phyloP scores from a whole-genome alignment of 1,284 basidiomycete genomes.

The Tilletia indica region DNA sequence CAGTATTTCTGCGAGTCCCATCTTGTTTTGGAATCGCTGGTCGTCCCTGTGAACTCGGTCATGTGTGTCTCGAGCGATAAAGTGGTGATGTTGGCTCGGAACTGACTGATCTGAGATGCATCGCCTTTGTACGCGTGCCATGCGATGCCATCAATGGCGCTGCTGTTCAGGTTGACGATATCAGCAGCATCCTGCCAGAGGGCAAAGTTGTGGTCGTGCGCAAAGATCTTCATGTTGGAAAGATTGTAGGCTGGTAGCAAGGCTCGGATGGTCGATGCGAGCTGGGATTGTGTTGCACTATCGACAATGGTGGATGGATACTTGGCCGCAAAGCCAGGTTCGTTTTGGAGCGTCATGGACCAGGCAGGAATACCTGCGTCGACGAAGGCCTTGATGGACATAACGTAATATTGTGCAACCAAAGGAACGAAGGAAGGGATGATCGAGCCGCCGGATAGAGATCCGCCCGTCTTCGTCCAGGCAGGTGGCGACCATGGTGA shows the following conservation, averaged over 20 bases:
- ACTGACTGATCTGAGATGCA: conserved; percentile 22
- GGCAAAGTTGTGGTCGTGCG: conserved; percentile 40
- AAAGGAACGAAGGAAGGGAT: conserved; percentile 26
- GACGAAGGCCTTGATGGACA: conserved; percentile 26
- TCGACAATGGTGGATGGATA: conserved; percentile 40
- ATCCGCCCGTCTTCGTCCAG: conserved; percentile 42
- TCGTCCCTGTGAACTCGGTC: conserved; percentile 39
- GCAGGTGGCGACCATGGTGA: conserved; percentile 39
- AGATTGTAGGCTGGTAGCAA: conserved; percentile 23
- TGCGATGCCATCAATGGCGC: conserved; percentile 36
- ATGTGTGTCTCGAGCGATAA: conserved; percentile 29
- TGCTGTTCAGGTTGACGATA: conserved; percentile 32
- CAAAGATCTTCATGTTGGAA: conserved; percentile 32
- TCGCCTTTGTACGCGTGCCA: conserved; percentile 47
- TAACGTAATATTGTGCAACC: conserved; percentile 37
- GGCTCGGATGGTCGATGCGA: conserved; percentile 28
- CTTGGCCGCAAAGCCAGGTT: conserved; percentile 30
- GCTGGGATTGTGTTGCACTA: conserved; percentile 22
- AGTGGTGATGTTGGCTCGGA: conserved; percentile 24
- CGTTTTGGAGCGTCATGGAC: conserved; percentile 45
- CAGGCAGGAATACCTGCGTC: conserved; percentile 31
- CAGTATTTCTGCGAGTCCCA: conserved; percentile 35
- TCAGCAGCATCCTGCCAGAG: conserved; percentile 30
- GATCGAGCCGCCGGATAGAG: conserved; percentile 34
- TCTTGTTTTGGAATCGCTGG: conserved; percentile 18